Evolutionary conservation across 1,284 basidiomycete genomes (phyloP), one percentile per base, ranked within the genome.

Genomic region (Anthracocystis panici-leucophaei): DNA sequence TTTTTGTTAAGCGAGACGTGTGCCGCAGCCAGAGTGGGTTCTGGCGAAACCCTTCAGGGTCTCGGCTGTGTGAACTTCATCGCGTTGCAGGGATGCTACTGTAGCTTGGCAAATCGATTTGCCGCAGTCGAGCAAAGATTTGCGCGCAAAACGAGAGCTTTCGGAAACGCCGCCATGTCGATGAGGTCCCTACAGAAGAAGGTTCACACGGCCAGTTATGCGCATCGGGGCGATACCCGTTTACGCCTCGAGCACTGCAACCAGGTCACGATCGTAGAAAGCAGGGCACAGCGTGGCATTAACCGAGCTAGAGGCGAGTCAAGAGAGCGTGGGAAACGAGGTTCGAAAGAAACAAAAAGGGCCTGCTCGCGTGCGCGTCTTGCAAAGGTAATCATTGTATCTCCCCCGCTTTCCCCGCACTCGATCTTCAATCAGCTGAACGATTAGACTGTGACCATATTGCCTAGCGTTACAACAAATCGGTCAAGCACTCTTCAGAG

Each of bases 351-450:
- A 16, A 29, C 46, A 48, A n/a, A 49, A 31, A 8, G 18, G 25
- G 16, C 16, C 14, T 18, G n/a, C n/a, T 23, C 27, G 25, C 45
- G 18, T 23, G n/a, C 45, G 23, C 45, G 23, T 12, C 3, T 38
- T 38, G 35, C 2, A 38, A 48, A 16, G 27, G 7, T 7, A 27
- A 27, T 27, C 27, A 48, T 48, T 49, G 29, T 12, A 20, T 18
- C 12, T n/a, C n/a, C 48, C 48, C 48, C 48, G 48, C 48, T 49
- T 38, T 49, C 48, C 48, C 48, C 29, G 48, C 48, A 49, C 29
- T 49, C n/a, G 48, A 49, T 29, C 48, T n/a, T 29, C 46, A n/a
- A 48, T 48, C 46, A 48, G 46, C 46, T 48, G 46, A 31, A 48
- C 33, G 33, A 33, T 33, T 38, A 38, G 35, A 16, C 35, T 38